phyloP scores from a whole-genome alignment of 2,329 filamentous ascomycete genomes.

The Xylaria polymorpha region DNA sequence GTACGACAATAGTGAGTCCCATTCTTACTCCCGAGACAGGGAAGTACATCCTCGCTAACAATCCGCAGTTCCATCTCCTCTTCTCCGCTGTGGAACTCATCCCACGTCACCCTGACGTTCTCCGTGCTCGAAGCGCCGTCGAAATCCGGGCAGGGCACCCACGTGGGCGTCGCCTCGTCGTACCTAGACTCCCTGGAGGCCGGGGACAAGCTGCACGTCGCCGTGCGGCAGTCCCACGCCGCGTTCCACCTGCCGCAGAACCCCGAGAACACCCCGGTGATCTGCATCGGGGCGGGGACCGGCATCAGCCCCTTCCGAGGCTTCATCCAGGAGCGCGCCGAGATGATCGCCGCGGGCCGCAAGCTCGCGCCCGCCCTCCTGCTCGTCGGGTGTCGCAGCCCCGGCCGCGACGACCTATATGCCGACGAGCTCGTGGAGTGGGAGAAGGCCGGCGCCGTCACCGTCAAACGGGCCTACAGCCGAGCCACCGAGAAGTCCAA shows the following conservation, averaged over 20 bases:
- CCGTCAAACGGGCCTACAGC: constrained; percentile 71
- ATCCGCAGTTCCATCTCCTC: constrained; percentile 73
- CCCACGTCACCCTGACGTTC: constrained; percentile 73
- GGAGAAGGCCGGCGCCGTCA: constrained; percentile 69
- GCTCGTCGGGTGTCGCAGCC: constrained; percentile 71
- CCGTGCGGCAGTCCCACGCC: constrained; percentile 53
- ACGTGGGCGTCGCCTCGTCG: constrained; percentile 70
- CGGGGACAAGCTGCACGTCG: constrained; percentile 56
- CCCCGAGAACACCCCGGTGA: constrained; percentile 59
- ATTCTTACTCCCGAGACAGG: constrained; percentile 48
- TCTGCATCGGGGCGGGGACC: constrained; percentile 64
- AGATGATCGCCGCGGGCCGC: constrained; percentile 61
- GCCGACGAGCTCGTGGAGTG: constrained; percentile 67
- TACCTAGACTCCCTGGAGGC: constrained; percentile 65
- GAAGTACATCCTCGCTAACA: constrained; percentile 35
- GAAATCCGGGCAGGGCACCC: constrained; percentile 60
- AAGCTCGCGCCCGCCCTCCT: constrained; percentile 70
- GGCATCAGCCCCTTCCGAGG: constrained; percentile 59
- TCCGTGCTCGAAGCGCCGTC: constrained; percentile 70
- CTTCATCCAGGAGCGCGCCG: constrained; percentile 63
- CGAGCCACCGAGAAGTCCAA: constrained; percentile 56
- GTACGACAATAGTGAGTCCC: constrained; percentile 77
- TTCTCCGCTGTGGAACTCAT: constrained; percentile 70
- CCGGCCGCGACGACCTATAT: constrained; percentile 70
- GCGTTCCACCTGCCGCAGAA: constrained; percentile 63